A percentile compares a stretch with the other conserved stretches of the same genome.
These are phyloP conservation scores for Puccinellia tenuiflora DNA, from an alignment of 176 grass and related monocot genomes.

Conservation along the genomic window DNA sequence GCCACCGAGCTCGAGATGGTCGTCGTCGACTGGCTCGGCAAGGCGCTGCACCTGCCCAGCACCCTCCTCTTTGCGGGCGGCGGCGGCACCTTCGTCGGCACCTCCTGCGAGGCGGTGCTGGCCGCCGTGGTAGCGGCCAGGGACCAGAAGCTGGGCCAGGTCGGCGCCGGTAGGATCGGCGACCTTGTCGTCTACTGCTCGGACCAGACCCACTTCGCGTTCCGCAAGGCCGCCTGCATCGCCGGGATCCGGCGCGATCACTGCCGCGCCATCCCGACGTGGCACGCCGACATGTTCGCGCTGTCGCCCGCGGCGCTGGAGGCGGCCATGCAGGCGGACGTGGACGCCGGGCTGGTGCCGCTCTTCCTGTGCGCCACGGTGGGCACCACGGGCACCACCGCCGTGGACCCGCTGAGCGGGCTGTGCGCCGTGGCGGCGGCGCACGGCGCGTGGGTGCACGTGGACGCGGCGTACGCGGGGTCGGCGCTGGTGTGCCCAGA, in stretches of 20 bases:
- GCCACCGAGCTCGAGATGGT: slow-evolving; percentile 56
- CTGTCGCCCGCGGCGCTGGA: slow-evolving; percentile 8
- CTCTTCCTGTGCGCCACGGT: slow-evolving; percentile 49
- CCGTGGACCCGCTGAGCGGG: too few relatives aligned
- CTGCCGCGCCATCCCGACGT: slow-evolving; percentile 34
- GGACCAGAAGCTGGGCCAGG: too few relatives aligned
- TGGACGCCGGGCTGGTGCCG: slow-evolving; percentile 23
- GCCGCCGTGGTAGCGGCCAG: too few relatives aligned
- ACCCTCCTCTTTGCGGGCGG: slow-evolving; percentile 29
- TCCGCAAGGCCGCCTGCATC: slow-evolving; percentile 39
- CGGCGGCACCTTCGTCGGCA: slow-evolving; percentile 42
- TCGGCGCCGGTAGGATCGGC: neutral
- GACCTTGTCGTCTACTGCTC: slow-evolving; percentile 53
- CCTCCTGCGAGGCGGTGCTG: slow-evolving; percentile 53
- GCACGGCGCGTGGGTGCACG: too few relatives aligned
- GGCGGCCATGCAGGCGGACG: neutral
- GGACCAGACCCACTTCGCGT: slow-evolving; percentile 50
- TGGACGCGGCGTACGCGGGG: too few relatives aligned
- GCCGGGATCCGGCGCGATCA: slow-evolving; percentile 35
- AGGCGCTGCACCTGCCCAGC: slow-evolving; percentile 24
- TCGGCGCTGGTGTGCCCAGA: too few relatives aligned
- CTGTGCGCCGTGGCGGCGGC: too few relatives aligned
- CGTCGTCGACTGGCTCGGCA: slow-evolving; percentile 52
- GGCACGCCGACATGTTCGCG: slow-evolving; percentile 9
- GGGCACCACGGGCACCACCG: slow-evolving; percentile 34